Conservation (phyloP, 768 basidiomycete genomes). For the Naematelia encephala region DNA sequence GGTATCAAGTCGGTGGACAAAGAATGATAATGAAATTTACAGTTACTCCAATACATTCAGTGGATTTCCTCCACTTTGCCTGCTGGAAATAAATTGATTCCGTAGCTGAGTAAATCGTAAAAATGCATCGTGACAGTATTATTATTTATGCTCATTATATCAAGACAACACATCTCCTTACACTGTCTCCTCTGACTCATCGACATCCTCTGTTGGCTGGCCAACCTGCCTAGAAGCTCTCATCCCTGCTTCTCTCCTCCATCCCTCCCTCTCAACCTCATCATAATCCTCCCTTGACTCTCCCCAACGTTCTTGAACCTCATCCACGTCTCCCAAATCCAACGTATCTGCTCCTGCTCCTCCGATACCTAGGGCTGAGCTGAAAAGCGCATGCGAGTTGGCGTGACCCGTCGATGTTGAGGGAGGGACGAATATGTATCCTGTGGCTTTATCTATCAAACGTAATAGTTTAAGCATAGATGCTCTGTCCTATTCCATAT, state of each 20-base stretch:
- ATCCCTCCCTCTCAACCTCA: slow-evolving; percentile 70
- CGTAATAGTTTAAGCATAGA: slow-evolving; percentile 88
- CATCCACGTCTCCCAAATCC: slow-evolving; percentile 55
- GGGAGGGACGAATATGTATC: slow-evolving; percentile 77
- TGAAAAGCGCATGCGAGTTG: slow-evolving; percentile 59
- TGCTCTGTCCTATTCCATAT: slow-evolving; percentile 68
- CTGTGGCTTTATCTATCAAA: slow-evolving; percentile 83
- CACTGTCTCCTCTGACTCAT: no score
- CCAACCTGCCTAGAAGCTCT: slow-evolving; percentile 9
- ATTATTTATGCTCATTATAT: no score
- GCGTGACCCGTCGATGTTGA: slow-evolving; percentile 49
- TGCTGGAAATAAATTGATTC: no score
- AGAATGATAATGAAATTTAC: no score
- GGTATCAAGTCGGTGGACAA: no score
- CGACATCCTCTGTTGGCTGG: no score
- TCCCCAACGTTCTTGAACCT: slow-evolving; percentile 93
- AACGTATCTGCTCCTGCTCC: slow-evolving; percentile 29
- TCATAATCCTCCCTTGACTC: slow-evolving; percentile 79
- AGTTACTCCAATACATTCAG: no score
- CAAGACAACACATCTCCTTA: no score
- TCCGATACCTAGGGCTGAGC: slow-evolving; percentile 7
- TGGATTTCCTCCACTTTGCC: no score
- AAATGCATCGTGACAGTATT: no score
- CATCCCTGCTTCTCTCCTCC: slow-evolving; percentile 60
- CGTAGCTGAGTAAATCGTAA: no score